Base-by-base conservation (phyloP, 306 rosid genomes). In the Vicia faba region DNA sequence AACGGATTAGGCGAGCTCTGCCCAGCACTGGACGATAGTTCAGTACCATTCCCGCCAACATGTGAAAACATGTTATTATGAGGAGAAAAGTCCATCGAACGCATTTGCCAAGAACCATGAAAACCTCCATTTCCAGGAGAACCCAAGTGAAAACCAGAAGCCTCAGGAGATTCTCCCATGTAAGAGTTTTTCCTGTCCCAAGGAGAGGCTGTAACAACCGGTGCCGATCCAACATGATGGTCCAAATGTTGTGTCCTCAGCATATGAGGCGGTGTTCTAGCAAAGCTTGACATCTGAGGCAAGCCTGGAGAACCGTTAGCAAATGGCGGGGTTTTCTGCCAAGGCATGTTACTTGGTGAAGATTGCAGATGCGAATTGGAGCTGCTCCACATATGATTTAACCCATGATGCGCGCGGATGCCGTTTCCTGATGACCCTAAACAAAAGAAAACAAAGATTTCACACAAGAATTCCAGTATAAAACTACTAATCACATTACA, bases 171-270 rank as follows among this genome's bases (percentile, higher is more conserved):
- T 70, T 82, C 89, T 54, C 84, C 84, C 72, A 77, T 67, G 82
- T 69, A 89, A 60, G 87, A 74, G 69, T 68, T 79, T 36, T 71
- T 84, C 65, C 84, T 83, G 60, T 86, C 93, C 96, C 96, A 89
- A 2, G 83, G 84, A 11, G 90, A 84, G 69, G 86, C 85, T 12
- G 89, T 86, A 59, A 86, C 83, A 64, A 83, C 87, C 0, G 96
- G 96, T 35, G 96, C 96, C 51, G 93, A 89, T 64, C 96, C 96
- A 64, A 86, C 89, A 57, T 82, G 96, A 43, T 79, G 90, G 33
- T 76, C 83, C 41, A 83, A 29, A 48, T 84, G 83, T 23, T 90
- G 76, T 53, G 84, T 59, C 39, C 73, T 83, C 74, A 89, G 79
- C 72, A 84, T 66, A 61, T 81, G 90, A 63, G 88, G 84, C 3